Conservation (phyloP, 306 rosid species). For the apple (Malus domestica) region DNA sequence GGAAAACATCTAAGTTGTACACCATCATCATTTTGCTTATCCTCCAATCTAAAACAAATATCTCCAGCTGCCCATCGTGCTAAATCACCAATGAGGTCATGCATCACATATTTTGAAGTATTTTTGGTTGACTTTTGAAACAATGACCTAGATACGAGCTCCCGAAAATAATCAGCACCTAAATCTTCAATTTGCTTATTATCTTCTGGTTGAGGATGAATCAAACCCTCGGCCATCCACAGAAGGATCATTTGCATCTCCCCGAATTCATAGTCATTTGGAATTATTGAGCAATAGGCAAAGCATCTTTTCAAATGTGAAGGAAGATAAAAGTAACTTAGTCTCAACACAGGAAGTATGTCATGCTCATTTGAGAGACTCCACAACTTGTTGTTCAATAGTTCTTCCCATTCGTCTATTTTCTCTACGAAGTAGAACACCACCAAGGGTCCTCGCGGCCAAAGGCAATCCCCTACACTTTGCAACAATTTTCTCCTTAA, state of each 20-base stretch:
- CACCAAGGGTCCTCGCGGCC: slow-evolving; percentile 25
- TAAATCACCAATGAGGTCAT: slow-evolving; percentile 31
- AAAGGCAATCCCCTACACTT: slow-evolving; percentile 27
- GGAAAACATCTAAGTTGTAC: no score
- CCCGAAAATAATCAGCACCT: slow-evolving; percentile 8
- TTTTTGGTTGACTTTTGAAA: slow-evolving; percentile 5
- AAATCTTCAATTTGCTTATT: slow-evolving; percentile 1
- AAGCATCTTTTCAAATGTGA: slow-evolving; percentile 23
- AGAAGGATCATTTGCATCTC: slow-evolving; percentile 1
- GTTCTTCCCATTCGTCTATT: slow-evolving; percentile 1
- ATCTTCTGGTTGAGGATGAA: background rate
- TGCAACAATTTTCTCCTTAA: no score
- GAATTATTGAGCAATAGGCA: slow-evolving; percentile 31
- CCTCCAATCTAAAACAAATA: no score
- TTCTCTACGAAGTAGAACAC: slow-evolving; percentile 9
- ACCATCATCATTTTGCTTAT: no score
- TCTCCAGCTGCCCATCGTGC: background rate
- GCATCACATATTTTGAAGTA: slow-evolving; percentile 5
- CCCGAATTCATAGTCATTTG: slow-evolving; percentile 10
- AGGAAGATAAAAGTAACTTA: slow-evolving; percentile 22
- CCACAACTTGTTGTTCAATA: slow-evolving; percentile 20
- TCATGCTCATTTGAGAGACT: background rate
- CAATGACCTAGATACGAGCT: slow-evolving; percentile 20
- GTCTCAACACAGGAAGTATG: slow-evolving; percentile 8
- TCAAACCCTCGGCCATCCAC: slow-evolving; percentile 36